phyloP scores from a whole-genome alignment of 805 yeast species.

The Barnettozyma sucrosica region DNA sequence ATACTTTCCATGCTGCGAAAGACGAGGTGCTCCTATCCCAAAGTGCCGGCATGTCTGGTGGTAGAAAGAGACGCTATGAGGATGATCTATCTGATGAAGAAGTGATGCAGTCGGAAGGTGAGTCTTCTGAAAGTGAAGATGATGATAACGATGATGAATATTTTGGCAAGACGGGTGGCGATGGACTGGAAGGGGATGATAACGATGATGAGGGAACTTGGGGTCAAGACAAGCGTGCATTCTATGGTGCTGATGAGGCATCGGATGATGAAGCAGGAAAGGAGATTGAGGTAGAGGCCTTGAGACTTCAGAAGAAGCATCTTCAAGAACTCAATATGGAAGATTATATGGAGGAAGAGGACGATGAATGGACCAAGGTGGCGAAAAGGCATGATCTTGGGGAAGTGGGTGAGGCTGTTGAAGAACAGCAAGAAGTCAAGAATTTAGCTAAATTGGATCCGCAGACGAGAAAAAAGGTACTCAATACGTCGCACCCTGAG shows the following conservation, averaged over 20 bases:
- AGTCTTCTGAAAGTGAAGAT: conserved; percentile 40
- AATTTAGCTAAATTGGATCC: conserved; percentile 47
- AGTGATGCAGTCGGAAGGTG: conserved; percentile 41
- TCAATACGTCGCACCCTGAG: conserved; percentile 73
- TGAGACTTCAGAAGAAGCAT: conserved; percentile 77
- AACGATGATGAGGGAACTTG: conserved; percentile 42
- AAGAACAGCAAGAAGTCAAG: conserved; percentile 29
- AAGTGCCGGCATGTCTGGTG: conserved; percentile 41
- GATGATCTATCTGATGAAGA: conserved; percentile 48
- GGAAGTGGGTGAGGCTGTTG: conserved; percentile 20
- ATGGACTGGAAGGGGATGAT: conserved; percentile 19
- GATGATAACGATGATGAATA: conserved; percentile 28
- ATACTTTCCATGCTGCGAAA: conserved; percentile 54
- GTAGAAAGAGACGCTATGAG: conserved; percentile 25
- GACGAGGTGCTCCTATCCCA: conserved; percentile 52
- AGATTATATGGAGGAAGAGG: conserved; percentile 67
- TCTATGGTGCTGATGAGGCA: conserved; percentile 49
- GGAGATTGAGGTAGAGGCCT: conserved; percentile 81
- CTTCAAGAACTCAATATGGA: conserved; percentile 69
- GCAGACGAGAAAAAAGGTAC: conserved; percentile 45
- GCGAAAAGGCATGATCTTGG: conserved; percentile 43
- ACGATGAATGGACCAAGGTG: conserved; percentile 71
- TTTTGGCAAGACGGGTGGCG: conserved; percentile 28
- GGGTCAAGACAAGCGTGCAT: conserved; percentile 39
- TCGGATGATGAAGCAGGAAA: conserved; percentile 68